Evolutionary conservation across 148 eudicot genomes (phyloP), one percentile per base, ranked within the genome.

Genomic region (Pouteria glomerata): DNA sequence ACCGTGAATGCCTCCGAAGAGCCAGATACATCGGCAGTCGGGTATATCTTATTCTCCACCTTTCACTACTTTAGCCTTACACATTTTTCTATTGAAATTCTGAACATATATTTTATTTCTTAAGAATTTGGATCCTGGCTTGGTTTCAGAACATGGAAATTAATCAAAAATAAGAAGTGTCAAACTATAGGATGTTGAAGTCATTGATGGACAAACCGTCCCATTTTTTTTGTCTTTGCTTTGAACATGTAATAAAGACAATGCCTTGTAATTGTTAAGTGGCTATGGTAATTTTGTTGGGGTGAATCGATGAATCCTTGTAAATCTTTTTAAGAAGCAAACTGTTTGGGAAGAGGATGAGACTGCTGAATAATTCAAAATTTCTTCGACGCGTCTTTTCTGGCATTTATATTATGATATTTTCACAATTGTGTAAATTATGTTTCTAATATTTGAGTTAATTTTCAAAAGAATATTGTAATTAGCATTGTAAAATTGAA

Each of bases 1-100:
- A 90, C 66, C 93, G 96, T 15, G 96, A 92, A 82, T 92, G 97
- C 79, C 88, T 88, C 58, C 80, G 96, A 26, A 82, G 96, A 76
- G 96, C 96, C 41, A 90, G 88, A 66, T 90, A 82, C 63, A 70
- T 92, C 30, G 97, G 96, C 53, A 56, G 52, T 27, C 77, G 83
- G 90, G 97, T 91, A 79, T 55, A 82, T 26, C 2, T n/a, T 24
- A 10, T 0, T n/a, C 70, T 79, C 58, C 0, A 24, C 48, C 37
- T 12, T 6, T 69, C 23, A 51, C 0, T 18, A 19, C 42, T 34
- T 21, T 13, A 24, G 21, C 44, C 10, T 48, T 34, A 26, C 16
- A 14, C 10, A 1, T 41, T 33, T 33, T 11, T 67, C 57, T n/a
- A 67, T 13, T 67, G 35, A 7, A 5, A 3, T 30, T 50, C 29